Evolutionary conservation across 2,329 filamentous ascomycete species (phyloP).

Genomic region (Botryotinia narcissicola): DNA sequence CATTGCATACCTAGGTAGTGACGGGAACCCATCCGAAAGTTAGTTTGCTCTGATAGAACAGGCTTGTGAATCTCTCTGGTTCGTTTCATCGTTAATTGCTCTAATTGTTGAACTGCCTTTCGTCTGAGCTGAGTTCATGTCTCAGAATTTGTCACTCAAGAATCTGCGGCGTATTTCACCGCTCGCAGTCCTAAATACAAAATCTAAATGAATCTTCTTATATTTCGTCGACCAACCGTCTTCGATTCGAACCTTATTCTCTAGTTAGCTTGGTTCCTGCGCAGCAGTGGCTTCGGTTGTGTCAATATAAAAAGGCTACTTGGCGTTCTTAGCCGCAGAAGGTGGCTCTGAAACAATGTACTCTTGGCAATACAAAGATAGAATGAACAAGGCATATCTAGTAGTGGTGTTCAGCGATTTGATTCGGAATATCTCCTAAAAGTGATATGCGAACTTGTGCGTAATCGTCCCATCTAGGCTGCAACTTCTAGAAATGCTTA

Average conservation of each 20-base stretch:
- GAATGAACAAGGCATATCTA: background rate
- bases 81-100: background rate
- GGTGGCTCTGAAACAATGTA: background rate
- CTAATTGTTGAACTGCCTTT: no score
- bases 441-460: background rate
- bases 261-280: background rate
- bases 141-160: background rate
- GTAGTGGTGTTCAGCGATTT: background rate
- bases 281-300: background rate
- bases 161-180: background rate
- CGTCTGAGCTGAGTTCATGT: background rate
- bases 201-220: background rate
- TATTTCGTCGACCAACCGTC: background rate
- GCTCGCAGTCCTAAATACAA: background rate
- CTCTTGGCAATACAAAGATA: background rate
- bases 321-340: background rate
- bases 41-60: background rate
- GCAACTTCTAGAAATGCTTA: background rate
- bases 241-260: background rate
- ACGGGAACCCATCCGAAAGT: no score
- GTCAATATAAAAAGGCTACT: background rate
- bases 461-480: background rate
- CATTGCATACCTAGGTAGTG: no score
- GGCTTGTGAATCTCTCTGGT: background rate
- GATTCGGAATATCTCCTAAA: no score